Conservation (phyloP, 1,284 basidiomycete genomes). For the Athelia sp. region DNA sequence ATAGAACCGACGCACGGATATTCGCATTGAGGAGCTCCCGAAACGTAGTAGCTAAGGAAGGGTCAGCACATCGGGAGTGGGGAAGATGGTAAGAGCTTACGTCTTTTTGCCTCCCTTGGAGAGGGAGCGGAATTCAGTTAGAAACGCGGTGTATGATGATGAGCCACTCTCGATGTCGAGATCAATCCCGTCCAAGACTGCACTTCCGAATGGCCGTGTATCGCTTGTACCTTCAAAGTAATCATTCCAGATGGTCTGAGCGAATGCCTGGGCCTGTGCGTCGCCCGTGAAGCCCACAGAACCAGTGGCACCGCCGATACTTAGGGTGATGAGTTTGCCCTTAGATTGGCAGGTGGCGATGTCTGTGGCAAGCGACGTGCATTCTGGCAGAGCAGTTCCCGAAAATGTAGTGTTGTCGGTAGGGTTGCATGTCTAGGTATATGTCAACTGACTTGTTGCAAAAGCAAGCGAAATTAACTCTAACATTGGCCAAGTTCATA, state of each 20-base stretch:
- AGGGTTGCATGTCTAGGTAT: constrained; percentile 49
- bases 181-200: constrained; percentile 62
- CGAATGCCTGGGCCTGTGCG: constrained; percentile 46
- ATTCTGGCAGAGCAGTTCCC: constrained; percentile 52
- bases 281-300: constrained; percentile 53
- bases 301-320: constrained; percentile 45
- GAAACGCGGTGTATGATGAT: constrained; percentile 54
- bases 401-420: constrained; percentile 50
- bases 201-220: constrained; percentile 57
- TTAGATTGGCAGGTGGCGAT: constrained; percentile 56
- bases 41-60: constrained; percentile 49
- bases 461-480: constrained; percentile 7
- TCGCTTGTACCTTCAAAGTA: constrained; percentile 55
- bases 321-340: constrained; percentile 56
- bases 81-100: constrained; percentile 25
- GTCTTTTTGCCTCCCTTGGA: constrained; percentile 45
- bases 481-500: constrained; percentile 59
- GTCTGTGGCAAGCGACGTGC: constrained; percentile 46
- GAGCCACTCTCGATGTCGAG: constrained; percentile 62
- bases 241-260: constrained; percentile 58
- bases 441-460: constrained; percentile 1
- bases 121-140: constrained; percentile 51
- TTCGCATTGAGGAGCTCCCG: constrained; percentile 48
- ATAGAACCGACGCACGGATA: constrained; percentile 29
- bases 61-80: constrained; percentile 2